A percentile compares a stretch with the other conserved stretches of the same genome.
Evolutionary conservation across 345 rosid genomes (phyloP).

Genomic region (Heritiera fomes): DNA sequence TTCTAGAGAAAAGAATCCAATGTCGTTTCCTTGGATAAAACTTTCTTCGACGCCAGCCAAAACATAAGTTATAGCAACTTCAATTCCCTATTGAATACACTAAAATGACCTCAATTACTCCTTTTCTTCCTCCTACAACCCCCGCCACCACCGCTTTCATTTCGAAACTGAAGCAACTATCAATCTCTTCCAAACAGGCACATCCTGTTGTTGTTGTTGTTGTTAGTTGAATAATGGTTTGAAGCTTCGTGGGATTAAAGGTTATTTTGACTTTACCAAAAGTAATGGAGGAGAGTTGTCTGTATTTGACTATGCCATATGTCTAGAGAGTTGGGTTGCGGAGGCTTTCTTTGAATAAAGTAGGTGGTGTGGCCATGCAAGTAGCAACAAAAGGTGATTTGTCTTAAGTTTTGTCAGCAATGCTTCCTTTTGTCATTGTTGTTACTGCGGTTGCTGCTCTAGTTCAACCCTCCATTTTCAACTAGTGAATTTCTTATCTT

Average conservation of each 20-base stretch:
- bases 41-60: slow-evolving; percentile 19
- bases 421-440: slow-evolving; percentile 91
- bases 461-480: slow-evolving; percentile 71
- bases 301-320: slow-evolving; percentile 54
- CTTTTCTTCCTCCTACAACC: slow-evolving; percentile 22
- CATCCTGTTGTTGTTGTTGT: neutral
- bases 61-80: neutral
- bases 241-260: slow-evolving; percentile 16
- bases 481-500: slow-evolving; percentile 47
- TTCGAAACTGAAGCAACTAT: slow-evolving; percentile 8
- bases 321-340: slow-evolving; percentile 73
- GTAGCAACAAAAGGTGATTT: slow-evolving; percentile 46
- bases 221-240: slow-evolving; percentile 16
- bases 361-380: slow-evolving; percentile 25
- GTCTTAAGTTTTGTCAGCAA: slow-evolving; percentile 71
- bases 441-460: slow-evolving; percentile 85
- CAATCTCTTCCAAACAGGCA: neutral
- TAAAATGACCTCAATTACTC: slow-evolving; percentile 41
- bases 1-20: no score
- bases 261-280: neutral
- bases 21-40: neutral
- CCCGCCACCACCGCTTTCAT: neutral
- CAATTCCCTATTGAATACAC: neutral
- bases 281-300: slow-evolving; percentile 28
- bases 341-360: slow-evolving; percentile 55